Conservation (phyloP, 768 basidiomycete species). For the Imleria badia region DNA sequence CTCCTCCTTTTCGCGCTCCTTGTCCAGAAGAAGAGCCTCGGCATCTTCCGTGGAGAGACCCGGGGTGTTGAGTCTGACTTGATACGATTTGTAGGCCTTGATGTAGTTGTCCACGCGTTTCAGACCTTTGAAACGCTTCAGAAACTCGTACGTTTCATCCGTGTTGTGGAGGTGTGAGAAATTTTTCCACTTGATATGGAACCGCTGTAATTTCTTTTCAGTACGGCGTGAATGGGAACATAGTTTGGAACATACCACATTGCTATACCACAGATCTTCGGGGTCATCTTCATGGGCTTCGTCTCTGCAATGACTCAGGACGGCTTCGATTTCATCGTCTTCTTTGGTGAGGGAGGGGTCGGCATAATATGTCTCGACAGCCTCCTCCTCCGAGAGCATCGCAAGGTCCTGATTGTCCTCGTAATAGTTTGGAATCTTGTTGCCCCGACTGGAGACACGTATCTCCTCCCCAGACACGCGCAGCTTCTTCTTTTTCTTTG, state of each 20-base stretch:
- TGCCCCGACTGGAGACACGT: constrained; percentile 72
- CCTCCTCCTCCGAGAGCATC: constrained; percentile 60
- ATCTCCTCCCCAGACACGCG: constrained; percentile 63
- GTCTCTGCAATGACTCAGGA: constrained; percentile 83
- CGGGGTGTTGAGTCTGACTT: constrained; percentile 60
- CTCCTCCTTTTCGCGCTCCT: constrained; percentile 89
- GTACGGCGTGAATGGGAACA: not conserved
- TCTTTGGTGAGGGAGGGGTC: constrained; percentile 54
- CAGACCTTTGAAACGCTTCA: constrained; percentile 92
- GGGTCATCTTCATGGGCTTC: constrained; percentile 74
- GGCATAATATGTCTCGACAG: constrained; percentile 51
- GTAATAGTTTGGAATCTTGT: constrained; percentile 80
- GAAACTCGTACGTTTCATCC: constrained; percentile 96
- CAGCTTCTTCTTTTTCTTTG: constrained; percentile 82
- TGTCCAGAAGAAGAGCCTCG: constrained; percentile 86
- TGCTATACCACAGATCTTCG: constrained; percentile 83
- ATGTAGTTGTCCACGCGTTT: constrained; percentile 99
- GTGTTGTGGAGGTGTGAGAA: constrained; percentile 99
- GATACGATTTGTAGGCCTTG: constrained; percentile 80
- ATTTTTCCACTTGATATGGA: constrained; percentile 99
- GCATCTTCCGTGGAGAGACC: constrained; percentile 81
- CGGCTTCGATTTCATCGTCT: constrained; percentile 91
- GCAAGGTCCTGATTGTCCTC: constrained; percentile 79
- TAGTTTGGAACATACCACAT: constrained; percentile 57
- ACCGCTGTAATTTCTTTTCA: constrained; percentile 59